Base-by-base conservation (phyloP, 768 basidiomycete genomes). In the Fibroporia radiculosa region DNA sequence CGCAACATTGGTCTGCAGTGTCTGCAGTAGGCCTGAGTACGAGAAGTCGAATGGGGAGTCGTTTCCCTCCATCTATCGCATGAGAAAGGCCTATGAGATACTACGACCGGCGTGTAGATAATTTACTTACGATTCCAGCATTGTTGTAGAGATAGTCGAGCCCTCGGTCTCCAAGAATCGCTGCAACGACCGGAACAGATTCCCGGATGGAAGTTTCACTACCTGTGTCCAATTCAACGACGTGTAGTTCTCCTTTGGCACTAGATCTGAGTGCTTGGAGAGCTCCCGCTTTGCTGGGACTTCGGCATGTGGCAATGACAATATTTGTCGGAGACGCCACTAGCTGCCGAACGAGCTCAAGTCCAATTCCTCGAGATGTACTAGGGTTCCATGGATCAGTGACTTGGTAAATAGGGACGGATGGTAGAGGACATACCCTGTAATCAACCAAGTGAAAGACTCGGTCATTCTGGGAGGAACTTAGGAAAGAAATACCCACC, bases 131-230 rank as follows among this genome's bases (percentile, higher is more conserved):
- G 26, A 66, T 50, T 0, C 55, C 68, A 2, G 68, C 66, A 40
- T 67, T 68, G 55, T 68, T 71, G 45, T 67, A 48, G 18, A 71
- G 55, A 40, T 66, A 69, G 52, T 71, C 66, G 6, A 70, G 49
- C 10, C 67, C 65, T 2, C 39, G 23, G 28, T 50, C 51, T 3
- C 53, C 59, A 12, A 69, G 49, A 18, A 63, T 40, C 31, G 42
- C 53, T 29, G 51, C 56, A n/a, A 62, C 58, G 6, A 47, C 29
- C 29, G 48, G 40, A 8, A 49, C 54, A 4, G 63, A 60, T 1
- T 34, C 47, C 3, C 56, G 46, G 48, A 68, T 63, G 32, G 59
- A 56, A 11, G 40, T 49, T 32, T 53, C 41, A 39, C 61, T 50
- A 6, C 45, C 45, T 23, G 61, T 57, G 41, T 69, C 66, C n/a